Base-by-base conservation (phyloP, 345 rosid genomes). In the Physaria fendleri region DNA sequence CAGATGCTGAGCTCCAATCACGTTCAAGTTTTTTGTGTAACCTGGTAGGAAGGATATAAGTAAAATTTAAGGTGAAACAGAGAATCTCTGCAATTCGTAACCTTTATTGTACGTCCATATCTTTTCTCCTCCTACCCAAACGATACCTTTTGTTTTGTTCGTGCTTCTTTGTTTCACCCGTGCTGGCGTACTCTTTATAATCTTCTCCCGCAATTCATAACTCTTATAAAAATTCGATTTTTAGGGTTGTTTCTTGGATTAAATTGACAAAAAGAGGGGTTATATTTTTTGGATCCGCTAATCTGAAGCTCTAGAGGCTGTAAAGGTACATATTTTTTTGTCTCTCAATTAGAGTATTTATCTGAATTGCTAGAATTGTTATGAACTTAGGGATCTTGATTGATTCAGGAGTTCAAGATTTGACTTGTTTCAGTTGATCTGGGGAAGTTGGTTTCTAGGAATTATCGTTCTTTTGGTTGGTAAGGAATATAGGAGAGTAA, bases 41-140 rank as follows among this genome's bases (percentile, higher is more conserved):
- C 15, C 8, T 32, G 4, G n/a, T n/a, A n/a, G n/a, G n/a, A 10
- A 53, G 6, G 3, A 42, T 2, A 33, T 32, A 33, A n/a, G n/a
- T n/a, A 35, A 13, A 25, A n/a, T n/a, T n/a, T n/a, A n/a, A 39
- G 29, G 29, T 8, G 2, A 4, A 14, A 30, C 6, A 38, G 6
- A 43, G 40, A 68, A 68, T 54, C 56, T 63, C 22, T 53, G 50
- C 49, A 60, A 60, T 29, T 54, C 68, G 62, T 45, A 69, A 43
- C 27, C 66, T 60, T 37, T 44, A 32, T 68, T 61, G 33, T 68
- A 51, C 62, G 56, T 60, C 41, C 67, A 68, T 60, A 62, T 35
- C 55, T 67, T 49, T 50, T 67, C 43, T 15, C 65, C 52, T 18
- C 42, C 55, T 64, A 58, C 58, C 50, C 3, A 55, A 14, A 16